Percentiles rank a stretch among this genome's conserved stretches.
Evolutionary conservation across 345 rosid genomes (phyloP).

Genomic region (Punica granatum): DNA sequence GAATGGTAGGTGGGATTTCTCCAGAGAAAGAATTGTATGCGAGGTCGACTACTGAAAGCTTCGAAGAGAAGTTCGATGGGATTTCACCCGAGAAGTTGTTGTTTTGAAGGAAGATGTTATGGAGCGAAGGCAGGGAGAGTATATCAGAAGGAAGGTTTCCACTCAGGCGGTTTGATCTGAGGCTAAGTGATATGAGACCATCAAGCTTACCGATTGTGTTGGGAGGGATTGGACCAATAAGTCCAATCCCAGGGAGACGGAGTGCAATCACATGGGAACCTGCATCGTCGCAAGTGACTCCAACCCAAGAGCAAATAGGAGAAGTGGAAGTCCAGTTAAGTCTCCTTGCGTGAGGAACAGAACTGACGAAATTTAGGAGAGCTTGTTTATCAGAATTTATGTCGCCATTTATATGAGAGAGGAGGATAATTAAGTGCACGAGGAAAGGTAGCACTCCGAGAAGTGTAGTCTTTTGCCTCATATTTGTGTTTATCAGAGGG

Average conservation of each 20-base stretch:
- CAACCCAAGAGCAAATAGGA: conserved; percentile 63
- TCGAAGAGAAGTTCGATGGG: conserved; percentile 44
- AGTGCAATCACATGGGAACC: conserved; percentile 52
- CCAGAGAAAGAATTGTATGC: conserved; percentile 70
- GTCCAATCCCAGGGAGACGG: conserved; percentile 77
- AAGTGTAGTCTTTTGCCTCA: conserved; percentile 26
- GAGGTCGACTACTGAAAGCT: conserved; percentile 58
- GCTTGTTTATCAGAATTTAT: conserved; percentile 60
- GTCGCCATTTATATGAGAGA: conserved; percentile 33
- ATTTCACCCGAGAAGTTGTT: conserved; percentile 77
- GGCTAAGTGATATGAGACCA: conserved; percentile 64
- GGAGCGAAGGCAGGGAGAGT: conserved; percentile 70
- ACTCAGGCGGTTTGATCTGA: conserved; percentile 53
- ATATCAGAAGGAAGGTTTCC: conserved; percentile 70
- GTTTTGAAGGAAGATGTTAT: conserved; percentile 50
- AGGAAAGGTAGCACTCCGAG: conserved; percentile 28
- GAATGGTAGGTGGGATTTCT: conserved; percentile 42
- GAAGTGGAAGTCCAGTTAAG: conserved; percentile 67
- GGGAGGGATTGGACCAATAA: conserved; percentile 67
- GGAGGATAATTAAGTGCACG: conserved; percentile 20
- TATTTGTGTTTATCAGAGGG: conserved; percentile 14
- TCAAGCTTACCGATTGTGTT: conserved; percentile 73
- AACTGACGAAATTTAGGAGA: conserved; percentile 58
- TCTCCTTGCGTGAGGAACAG: conserved; percentile 64
- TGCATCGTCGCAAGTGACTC: conserved; percentile 54